Evolutionary conservation across 225 moss, liverwort and hornwort species (phyloP), one percentile per base, ranked within the genome.

Genomic region (Pseudisothecium myosuroides): DNA sequence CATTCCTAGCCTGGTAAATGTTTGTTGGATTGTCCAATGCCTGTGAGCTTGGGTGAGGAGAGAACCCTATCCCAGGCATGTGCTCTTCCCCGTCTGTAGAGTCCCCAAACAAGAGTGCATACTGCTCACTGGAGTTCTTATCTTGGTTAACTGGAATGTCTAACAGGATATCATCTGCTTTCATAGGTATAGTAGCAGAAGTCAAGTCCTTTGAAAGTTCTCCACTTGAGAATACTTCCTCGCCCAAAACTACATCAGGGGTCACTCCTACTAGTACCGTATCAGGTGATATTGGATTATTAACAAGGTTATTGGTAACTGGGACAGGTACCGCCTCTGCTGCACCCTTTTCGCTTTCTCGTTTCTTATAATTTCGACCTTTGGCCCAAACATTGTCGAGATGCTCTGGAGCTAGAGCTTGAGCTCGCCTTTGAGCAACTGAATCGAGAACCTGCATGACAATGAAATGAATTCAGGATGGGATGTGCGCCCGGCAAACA

Each of bases 311-410:
- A 83, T 82, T 85, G 41, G 80, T 69, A 52, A 85, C 34, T 85
- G 82, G 62, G 54, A 87, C 85, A 85, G 90, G 56, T 23, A 79
- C 78, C 34, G 83, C 85, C 60, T 84, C 61, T 68, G 84, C 23
- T 71, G 81, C 34, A 76, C 56, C 65, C 88, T 84, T 90, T 50
- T 80, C 76, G 76, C 54, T 90, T 90, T 92, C 95, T 89, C 89
- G 90, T 83, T 88, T 93, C 77, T 90, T 88, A 80, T 95, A 91
- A 22, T 91, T 92, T 77, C 90, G 92, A 74, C 93, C 95, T 90
- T 92, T 93, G 20, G 95, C 60, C 95, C 95, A 94, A 65, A 93
- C 80, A 73, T 90, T 93, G 86, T 95, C 95, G 75, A 94, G 80
- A 90, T 95, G 91, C 88, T 94, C 94, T 85, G 95, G 92, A 83